Evolutionary conservation across 352 stramenopile genomes (phyloP), one percentile per base, ranked within the genome.

Genomic region (Globisporangium nagaii): DNA sequence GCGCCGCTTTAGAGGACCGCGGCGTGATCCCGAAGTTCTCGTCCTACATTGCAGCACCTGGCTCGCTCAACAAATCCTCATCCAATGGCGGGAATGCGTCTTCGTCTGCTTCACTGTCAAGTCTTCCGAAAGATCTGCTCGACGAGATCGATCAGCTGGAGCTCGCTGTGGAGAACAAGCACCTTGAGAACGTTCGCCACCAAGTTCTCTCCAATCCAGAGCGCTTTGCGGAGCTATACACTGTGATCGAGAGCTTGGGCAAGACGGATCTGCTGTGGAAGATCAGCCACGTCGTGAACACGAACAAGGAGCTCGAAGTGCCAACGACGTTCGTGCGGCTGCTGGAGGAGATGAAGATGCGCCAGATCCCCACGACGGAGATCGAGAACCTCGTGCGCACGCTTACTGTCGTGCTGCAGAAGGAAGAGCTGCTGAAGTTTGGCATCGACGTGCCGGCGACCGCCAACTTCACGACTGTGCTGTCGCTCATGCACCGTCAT

Each of bases 241-340:
- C 63, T 13, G 62, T 84, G 17, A 79, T 90, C 19, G 72, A 88
- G 45, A 73, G 69, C 44, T 54, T 90, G 0, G 75, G 77, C 2
- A 90, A 88, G 59, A 83, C 66, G 10, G 77, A 90, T 47, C 53
- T 90, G 43, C 64, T 90, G 17, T 87, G 77, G 77, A 90, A 88
- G 56, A 71, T 90, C n/a, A 64, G 75, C 12, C 75, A 90, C 47
- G 72, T 61, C 2, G 73, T 90, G 3, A 88, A 76, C 48, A 68
- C 42, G 5, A 88, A 84, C 56, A 49, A 55, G 2, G 80, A 90
- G 48, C 59, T 88, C 9, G 71, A 70, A 1, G 65, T 85, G 1
- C 77, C 80, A n/a, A 58, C 57, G 31, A 68, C 49, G 27, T 82
- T 79, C 36, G 50, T 62, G 7, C 54, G 65, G 5, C 50, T 90